Percentiles rank a stretch among this genome's conserved stretches.
Evolutionary conservation across 495 filamentous ascomycete species (phyloP).

Genomic region (Penicillium robsamsonii): DNA sequence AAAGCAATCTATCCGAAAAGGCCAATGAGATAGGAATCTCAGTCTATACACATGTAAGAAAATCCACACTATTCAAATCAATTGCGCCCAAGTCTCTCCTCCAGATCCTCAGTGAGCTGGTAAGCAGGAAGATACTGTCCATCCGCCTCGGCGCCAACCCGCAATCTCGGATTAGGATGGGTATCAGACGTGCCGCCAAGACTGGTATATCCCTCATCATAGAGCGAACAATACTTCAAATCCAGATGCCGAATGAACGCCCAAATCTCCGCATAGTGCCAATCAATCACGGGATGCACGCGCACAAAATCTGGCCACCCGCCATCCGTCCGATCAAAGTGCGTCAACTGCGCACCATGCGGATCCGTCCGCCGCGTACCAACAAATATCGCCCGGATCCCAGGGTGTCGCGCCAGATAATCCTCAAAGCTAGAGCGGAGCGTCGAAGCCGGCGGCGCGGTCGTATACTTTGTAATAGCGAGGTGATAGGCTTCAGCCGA

Average conservation of each 20-base stretch:
- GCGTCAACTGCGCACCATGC: constrained; percentile 70
- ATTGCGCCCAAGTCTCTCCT: constrained; percentile 82
- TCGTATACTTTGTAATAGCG: constrained; percentile 70
- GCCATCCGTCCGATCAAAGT: constrained; percentile 82
- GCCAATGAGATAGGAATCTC: constrained; percentile 1
- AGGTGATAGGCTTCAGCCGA: constrained; percentile 69
- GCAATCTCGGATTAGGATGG: constrained; percentile 78
- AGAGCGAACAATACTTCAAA: constrained; percentile 79
- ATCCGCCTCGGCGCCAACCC: constrained; percentile 35
- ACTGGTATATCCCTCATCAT: constrained; percentile 82
- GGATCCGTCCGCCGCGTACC: constrained; percentile 91
- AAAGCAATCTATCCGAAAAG: constrained; percentile 19
- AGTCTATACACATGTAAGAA: constrained; percentile 18
- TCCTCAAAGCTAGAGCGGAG: constrained; percentile 64
- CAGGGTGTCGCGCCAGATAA: constrained; percentile 62
- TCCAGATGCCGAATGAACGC: constrained; percentile 77
- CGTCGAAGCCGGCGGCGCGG: constrained; percentile 51
- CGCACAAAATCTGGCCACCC: constrained; percentile 94
- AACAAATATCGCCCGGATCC: constrained; percentile 82
- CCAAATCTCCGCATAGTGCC: constrained; percentile 97
- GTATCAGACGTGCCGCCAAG: constrained; percentile 90
- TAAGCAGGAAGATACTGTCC: constrained; percentile 75
- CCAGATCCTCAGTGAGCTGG: constrained; percentile 76
- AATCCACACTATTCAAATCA: constrained; percentile 24
- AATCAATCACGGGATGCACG: constrained; percentile 92